Evolutionary conservation across 2,329 filamentous ascomycete species (phyloP), one percentile per base, ranked within the genome.

Genomic region (Botrytis fabae): DNA sequence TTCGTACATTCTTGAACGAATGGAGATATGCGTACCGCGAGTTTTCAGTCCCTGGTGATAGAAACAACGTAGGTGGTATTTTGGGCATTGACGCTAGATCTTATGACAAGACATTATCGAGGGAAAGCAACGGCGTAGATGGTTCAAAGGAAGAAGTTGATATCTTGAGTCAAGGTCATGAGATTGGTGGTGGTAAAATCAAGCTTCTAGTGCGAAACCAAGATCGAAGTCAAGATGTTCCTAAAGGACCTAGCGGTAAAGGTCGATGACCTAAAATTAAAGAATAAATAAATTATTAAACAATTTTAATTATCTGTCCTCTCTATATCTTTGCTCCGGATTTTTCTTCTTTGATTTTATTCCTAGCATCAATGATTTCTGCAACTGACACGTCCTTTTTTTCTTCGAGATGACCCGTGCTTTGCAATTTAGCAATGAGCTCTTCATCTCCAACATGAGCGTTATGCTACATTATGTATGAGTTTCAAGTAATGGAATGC

Each of bases 21-120:
- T 97, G 95, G 94, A 90, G 93, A 75, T 99, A 98, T 81, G 92
- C 93, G 0, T 99, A 95, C 83, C 92, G 95, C 71, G 96, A 99
- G 83, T 99, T 99, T 83, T 96, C 93, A 54, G 95, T 98, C 16
- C 94, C 95, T 2, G 95, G 95, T n/a, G 96, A 98, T 82, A 89
- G 94, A 72, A 91, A 91, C 81, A 91, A 87, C 80, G 90, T 91
- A 84, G 95, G 94, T 74, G 95, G 96, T 61, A 92, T 92, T 74
- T 81, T 92, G 73, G 90, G 90, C 12, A 89, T 92, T 74, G 90
- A 92, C 79, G 88, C 89, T 51, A 84, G 89, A 75, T 91, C 89
- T 80, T 92, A 88, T 85, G 90, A 92, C 81, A 90, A 87, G 82
- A 86, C 86, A 28, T 81, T 91, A 71, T 80, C 83, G 10, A 84